Base-by-base conservation (phyloP, 257 asterid genomes). In the Gynochthodes officinalis region DNA sequence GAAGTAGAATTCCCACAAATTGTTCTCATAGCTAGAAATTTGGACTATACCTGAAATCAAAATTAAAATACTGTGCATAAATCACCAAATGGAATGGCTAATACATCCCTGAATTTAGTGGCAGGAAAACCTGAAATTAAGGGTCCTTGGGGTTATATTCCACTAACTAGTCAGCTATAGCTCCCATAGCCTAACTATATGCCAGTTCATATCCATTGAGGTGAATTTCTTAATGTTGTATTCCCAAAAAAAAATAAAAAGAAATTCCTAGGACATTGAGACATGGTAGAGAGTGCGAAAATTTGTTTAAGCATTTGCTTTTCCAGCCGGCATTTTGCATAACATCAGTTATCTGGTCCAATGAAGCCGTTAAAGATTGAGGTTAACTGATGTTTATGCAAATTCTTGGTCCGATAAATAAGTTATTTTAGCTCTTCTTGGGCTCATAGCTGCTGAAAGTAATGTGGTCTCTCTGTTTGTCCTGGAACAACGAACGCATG, bases 401-500 rank as follows among this genome's bases (percentile, higher is more conserved):
- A 68, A n/a, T 13, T 73, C 64, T 52, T 78, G 37, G 11, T 42
- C 53, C 32, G 73, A 67, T 35, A 61, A 77, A 58, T 35, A 79
- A 75, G 63, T 75, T 79, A 39, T 67, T 42, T 61, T 67, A 28
- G 75, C 76, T 66, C 78, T 77, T 52, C 39, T 70, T 3, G 86
- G 79, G 77, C 82, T 80, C 83, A 70, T 44, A 13, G 19, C 64
- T 50, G 32, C 64, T 42, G 75, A 25, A 48, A 80, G 71, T 27
- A 63, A 50, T 27, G 76, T 71, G 40, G 43, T 73, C 61, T 77
- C 84, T 75, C 77, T 72, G 60, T 72, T 72, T 28, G 78, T 73
- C 65, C 87, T 77, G 6, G 85, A 62, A 60, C 75, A 78, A 21
- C 88, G 83, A 15, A 67, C 14, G 48, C 84, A 77, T 1, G 84